phyloP scores from a whole-genome alignment of 495 filamentous ascomycete genomes.

The Penicillium manginii region DNA sequence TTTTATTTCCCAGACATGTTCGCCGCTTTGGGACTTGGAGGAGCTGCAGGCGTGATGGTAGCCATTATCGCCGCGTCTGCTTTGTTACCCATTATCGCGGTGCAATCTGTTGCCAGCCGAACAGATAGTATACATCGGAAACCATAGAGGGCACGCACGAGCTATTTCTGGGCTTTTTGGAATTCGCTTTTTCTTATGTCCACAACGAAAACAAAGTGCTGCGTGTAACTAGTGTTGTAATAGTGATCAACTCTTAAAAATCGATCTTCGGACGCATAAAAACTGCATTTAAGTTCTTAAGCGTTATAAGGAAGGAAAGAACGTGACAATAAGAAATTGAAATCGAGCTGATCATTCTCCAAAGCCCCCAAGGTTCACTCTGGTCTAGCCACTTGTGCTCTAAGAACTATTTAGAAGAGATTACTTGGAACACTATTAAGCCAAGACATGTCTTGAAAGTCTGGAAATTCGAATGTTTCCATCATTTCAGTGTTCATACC shows the following conservation, averaged over 20 bases:
- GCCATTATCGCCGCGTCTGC: conserved; percentile 32
- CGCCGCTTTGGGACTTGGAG: conserved; percentile 26
- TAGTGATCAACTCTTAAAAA: too few species aligned
- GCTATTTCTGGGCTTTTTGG: too few species aligned
- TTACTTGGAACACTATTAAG: conserved; percentile 44
- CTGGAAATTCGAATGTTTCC: conserved; percentile 36
- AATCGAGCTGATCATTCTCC: not conserved
- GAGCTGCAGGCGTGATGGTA: conserved; percentile 37
- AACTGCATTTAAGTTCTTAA: too few species aligned
- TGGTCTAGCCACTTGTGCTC: not conserved
- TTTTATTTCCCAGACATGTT: conserved; percentile 44
- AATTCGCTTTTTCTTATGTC: too few species aligned
- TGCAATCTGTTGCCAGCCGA: conserved; percentile 24
- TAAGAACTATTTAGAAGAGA: conserved; percentile 20
- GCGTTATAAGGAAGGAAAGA: too few species aligned
- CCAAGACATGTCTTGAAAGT: conserved; percentile 48
- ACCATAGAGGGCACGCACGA: too few species aligned
- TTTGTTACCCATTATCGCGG: conserved; percentile 27
- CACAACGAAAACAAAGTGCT: too few species aligned
- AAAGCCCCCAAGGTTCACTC: not conserved
- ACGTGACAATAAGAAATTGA: too few species aligned
- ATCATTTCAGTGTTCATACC: conserved; percentile 34
- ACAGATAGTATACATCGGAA: not conserved
- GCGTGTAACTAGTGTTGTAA: too few species aligned
- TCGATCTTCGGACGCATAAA: too few species aligned